These are phyloP conservation scores for Botrytis galanthina DNA, from an alignment of 2,329 filamentous ascomycete genomes.

Conservation along the genomic window DNA sequence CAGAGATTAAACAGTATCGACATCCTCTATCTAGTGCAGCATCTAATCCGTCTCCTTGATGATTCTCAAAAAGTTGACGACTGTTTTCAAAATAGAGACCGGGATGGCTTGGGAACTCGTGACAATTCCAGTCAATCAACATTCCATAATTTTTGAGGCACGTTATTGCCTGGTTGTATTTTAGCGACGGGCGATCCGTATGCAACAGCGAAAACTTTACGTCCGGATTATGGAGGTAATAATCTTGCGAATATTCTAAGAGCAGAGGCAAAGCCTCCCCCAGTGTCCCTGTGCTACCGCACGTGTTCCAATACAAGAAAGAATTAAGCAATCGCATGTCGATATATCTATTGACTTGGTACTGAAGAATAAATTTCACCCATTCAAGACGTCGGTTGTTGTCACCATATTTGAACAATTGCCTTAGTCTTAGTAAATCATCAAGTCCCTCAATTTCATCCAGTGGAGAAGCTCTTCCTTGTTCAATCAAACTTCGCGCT, in stretches of 20 bases:
- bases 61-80: neutral
- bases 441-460: accelerated
- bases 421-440: neutral
- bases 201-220: accelerated
- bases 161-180: accelerated
- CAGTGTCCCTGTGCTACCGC: no score
- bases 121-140: neutral
- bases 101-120: neutral
- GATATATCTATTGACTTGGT: neutral
- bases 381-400: neutral
- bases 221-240: neutral
- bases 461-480: neutral
- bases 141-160: accelerated
- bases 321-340: no score
- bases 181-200: neutral
- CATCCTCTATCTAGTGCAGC: neutral
- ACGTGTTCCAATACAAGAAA: no score
- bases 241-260: neutral
- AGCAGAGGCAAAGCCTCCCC: no score
- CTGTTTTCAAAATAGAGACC: neutral
- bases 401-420: no score
- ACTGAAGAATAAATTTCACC: neutral
- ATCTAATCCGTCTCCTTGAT: neutral
- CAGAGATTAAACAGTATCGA: neutral
- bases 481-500: neutral